Conservation (phyloP, 2,329 filamentous ascomycete genomes). For the Venturiaceae sp. region DNA sequence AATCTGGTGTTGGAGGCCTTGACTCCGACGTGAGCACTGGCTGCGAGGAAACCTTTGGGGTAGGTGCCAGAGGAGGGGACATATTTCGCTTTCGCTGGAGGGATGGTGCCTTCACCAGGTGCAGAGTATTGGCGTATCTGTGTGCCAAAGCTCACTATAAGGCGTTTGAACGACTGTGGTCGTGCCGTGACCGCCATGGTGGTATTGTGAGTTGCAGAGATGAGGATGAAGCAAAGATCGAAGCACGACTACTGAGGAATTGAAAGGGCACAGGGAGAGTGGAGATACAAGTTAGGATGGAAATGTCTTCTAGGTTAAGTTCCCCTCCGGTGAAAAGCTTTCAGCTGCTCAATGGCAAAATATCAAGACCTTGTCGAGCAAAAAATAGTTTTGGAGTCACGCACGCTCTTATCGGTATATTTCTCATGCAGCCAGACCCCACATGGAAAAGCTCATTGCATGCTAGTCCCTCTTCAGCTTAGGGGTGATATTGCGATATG, state of each 20-base stretch:
- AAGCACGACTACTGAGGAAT: not conserved
- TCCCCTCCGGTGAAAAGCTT: not conserved
- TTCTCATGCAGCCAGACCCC: not conserved
- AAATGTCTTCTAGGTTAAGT: not conserved
- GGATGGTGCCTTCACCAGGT: constrained; percentile 50
- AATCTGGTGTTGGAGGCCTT: constrained; percentile 87
- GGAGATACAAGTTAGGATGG: not conserved
- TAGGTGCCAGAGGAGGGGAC: constrained; percentile 78
- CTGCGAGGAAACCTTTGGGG: constrained; percentile 79
- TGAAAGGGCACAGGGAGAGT: not conserved
- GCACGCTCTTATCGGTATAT: not conserved
- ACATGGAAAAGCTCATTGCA: no score
- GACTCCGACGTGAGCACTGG: constrained; percentile 83
- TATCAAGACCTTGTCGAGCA: not conserved
- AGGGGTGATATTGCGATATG: no score
- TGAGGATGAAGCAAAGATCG: not conserved
- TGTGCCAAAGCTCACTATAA: not conserved
- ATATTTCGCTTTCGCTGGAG: constrained; percentile 79
- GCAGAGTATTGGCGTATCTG: constrained; percentile 43
- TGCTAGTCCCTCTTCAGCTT: no score
- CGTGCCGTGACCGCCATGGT: not conserved
- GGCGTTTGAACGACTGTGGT: constrained; percentile 1
- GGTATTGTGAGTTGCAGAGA: not conserved
- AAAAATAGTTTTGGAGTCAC: not conserved
- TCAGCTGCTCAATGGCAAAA: not conserved